Conservation (phyloP, 148 eudicot genomes). For the Arctostaphylos glauca region DNA sequence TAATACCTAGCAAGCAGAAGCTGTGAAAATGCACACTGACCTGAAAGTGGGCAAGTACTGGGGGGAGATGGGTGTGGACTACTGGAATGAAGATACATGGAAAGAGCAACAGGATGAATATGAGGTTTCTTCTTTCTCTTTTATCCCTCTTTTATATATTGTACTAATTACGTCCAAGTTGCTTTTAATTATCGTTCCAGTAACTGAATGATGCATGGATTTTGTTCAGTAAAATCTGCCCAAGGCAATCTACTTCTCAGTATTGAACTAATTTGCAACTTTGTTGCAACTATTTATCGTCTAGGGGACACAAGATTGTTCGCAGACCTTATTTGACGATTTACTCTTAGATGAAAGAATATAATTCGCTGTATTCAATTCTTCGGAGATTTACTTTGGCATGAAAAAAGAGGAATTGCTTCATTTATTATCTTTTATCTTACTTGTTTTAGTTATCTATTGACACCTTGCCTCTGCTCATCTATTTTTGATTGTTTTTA, state of each 20-base stretch:
- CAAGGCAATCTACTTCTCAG: neutral
- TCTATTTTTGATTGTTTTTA: slow-evolving; percentile 21
- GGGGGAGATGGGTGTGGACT: slow-evolving; percentile 87
- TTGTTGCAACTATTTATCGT: too few species aligned
- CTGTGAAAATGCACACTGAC: slow-evolving; percentile 55
- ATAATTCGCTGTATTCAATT: neutral
- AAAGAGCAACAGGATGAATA: slow-evolving; percentile 45
- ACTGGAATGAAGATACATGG: slow-evolving; percentile 80
- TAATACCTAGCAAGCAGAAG: slow-evolving; percentile 68
- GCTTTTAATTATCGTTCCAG: neutral
- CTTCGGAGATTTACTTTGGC: too few species aligned
- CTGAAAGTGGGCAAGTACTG: slow-evolving; percentile 82
- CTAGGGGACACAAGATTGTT: too few species aligned
- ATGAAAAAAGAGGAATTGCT: neutral
- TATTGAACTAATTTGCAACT: too few species aligned
- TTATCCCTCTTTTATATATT: neutral
- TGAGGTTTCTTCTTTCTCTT: slow-evolving; percentile 47
- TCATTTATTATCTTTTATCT: neutral
- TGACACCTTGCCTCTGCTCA: neutral
- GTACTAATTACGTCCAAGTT: neutral
- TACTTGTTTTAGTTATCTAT: neutral
- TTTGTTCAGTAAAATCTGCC: neutral
- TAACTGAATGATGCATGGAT: neutral
- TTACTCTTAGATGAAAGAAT: neutral
- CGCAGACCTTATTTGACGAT: neutral